These are phyloP conservation scores for Mortierella sp. DNA, from an alignment of 371 early-diverging fungal species.

Conservation along the genomic window DNA sequence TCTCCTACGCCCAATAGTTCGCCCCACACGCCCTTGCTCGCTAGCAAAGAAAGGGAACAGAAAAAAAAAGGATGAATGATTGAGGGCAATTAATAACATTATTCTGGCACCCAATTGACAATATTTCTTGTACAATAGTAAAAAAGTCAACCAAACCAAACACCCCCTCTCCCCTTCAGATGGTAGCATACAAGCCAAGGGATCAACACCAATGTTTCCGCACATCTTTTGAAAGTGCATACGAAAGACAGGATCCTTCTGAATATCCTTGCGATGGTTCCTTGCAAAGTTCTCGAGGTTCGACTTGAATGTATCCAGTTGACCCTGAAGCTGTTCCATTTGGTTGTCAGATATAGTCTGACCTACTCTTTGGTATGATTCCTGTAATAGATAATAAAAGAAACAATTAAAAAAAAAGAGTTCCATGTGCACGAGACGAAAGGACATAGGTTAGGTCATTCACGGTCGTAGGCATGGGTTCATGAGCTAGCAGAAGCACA, in stretches of 20 bases:
- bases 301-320: slow-evolving; percentile 83
- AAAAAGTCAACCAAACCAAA: too few species aligned
- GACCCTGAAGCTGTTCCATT: slow-evolving; percentile 74
- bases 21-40: slow-evolving; percentile 96
- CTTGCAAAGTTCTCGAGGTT: slow-evolving; percentile 90
- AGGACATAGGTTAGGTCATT: not conserved
- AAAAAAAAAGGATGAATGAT: not conserved
- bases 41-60: slow-evolving; percentile 56
- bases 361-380: slow-evolving; percentile 69
- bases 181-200: slow-evolving; percentile 83
- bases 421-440: not conserved
- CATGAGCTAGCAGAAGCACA: not conserved
- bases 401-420: not conserved
- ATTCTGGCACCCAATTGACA: not conserved
- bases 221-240: slow-evolving; percentile 96
- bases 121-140: too few species aligned
- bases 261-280: slow-evolving; percentile 90
- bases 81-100: too few species aligned
- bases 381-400: slow-evolving; percentile 40
- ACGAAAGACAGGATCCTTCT: slow-evolving; percentile 90
- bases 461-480: not conserved
- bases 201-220: slow-evolving; percentile 94
- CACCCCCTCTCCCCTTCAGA: too few species aligned
- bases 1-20: slow-evolving; percentile 97
- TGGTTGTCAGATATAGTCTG: slow-evolving; percentile 70